phyloP scores from a whole-genome alignment of 192 early-diverging fungal genomes.

The Haplosporangium gracile region DNA sequence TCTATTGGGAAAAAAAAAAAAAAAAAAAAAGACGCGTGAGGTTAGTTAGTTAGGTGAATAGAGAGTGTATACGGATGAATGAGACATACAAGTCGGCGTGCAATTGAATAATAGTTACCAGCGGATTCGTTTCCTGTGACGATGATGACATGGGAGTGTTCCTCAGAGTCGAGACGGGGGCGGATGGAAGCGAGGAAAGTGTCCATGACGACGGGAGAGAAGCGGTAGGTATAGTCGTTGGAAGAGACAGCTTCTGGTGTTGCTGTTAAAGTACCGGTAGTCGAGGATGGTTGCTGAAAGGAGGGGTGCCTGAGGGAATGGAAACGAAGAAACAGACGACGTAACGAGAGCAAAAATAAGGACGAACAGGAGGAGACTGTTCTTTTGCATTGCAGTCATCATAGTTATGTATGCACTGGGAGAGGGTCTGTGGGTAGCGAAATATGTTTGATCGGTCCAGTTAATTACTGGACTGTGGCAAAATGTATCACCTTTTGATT shows the following conservation, averaged over 20 bases:
- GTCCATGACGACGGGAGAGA: constrained; percentile 19
- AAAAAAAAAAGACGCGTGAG: not conserved
- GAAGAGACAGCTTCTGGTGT: not conserved
- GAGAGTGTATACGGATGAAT: not conserved
- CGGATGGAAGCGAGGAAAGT: constrained; percentile 28
- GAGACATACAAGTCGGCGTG: not conserved
- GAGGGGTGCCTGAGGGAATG: not conserved
- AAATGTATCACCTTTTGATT: too few species aligned
- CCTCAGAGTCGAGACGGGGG: constrained; percentile 30
- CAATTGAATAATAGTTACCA: constrained; percentile 52
- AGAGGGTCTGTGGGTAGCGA: too few species aligned
- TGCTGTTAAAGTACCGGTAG: not conserved
- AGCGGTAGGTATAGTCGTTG: not conserved
- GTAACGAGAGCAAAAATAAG: too few species aligned
- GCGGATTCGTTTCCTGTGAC: constrained; percentile 84
- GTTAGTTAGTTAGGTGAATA: not conserved
- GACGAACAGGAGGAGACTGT: too few species aligned
- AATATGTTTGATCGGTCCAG: too few species aligned
- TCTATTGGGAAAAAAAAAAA: constrained; percentile 53
- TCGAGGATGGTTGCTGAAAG: not conserved
- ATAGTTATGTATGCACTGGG: too few species aligned
- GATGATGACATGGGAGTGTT: constrained; percentile 44
- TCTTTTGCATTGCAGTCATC: too few species aligned
- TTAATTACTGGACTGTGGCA: too few species aligned
- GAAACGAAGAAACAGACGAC: not conserved